A percentile compares a stretch with the other conserved stretches of the same genome.
Evolutionary conservation across 2,329 filamentous ascomycete species (phyloP).

Genomic region (Ceratocystis lukuohia): DNA sequence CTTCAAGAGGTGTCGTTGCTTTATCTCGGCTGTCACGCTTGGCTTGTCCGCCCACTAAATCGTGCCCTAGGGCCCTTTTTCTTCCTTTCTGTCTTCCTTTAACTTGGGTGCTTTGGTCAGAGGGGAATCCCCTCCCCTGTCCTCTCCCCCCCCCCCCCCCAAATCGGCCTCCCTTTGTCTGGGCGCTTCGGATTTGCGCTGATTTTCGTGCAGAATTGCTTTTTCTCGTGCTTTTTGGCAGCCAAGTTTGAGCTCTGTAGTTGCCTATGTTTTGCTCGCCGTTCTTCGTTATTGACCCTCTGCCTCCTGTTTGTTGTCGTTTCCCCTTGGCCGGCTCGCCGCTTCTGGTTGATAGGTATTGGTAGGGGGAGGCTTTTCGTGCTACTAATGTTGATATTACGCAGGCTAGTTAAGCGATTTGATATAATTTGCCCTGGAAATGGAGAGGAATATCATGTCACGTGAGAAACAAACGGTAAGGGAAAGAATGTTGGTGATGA

Average conservation of each 20-base stretch:
- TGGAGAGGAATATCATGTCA: background rate
- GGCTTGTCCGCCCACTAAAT: conserved; percentile 3
- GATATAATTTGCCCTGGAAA: background rate
- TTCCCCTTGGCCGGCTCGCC: background rate
- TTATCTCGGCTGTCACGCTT: conserved; percentile 10
- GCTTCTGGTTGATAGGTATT: background rate
- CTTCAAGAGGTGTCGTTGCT: conserved; percentile 9
- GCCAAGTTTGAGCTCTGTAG: background rate
- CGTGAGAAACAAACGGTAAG: background rate
- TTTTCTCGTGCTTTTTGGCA: background rate
- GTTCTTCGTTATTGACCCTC: background rate
- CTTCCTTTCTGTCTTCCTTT: conserved; percentile 6
- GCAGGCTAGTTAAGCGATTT: conserved; percentile 6
- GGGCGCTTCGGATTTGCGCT: background rate
- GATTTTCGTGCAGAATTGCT: background rate
- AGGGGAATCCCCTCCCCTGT: background rate
- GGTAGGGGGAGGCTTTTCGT: background rate
- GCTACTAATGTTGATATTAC: background rate
- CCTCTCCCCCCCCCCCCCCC: background rate
- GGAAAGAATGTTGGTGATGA: background rate
- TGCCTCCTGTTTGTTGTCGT: background rate
- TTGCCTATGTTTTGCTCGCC: background rate
- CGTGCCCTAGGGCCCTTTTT: background rate
- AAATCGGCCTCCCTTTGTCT: background rate
- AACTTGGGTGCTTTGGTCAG: conserved; percentile 1